These are phyloP conservation scores for Kluyveromyces nonfermentans DNA, from an alignment of 805 yeast genomes.

Conservation along the genomic window DNA sequence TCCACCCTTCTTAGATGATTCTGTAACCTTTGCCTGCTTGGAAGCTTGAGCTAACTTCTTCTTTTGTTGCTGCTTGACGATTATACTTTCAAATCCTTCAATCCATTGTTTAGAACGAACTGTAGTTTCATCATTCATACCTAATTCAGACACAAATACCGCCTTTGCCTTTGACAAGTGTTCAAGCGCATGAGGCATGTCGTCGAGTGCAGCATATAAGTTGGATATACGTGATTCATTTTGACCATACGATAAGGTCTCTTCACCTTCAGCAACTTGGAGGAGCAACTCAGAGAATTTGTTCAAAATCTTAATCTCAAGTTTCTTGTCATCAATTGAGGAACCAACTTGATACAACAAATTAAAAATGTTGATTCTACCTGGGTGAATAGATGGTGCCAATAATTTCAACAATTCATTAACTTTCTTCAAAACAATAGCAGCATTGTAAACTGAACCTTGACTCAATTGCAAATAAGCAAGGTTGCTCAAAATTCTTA, in stretches of 20 bases:
- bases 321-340: conserved; percentile 45
- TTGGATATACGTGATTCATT: conserved; percentile 64
- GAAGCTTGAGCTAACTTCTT: conserved; percentile 22
- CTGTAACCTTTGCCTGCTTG: conserved; percentile 17
- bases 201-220: conserved; percentile 41
- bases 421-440: conserved; percentile 53
- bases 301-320: conserved; percentile 46
- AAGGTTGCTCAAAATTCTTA: conserved; percentile 62
- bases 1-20: conserved; percentile 13
- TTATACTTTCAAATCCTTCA: conserved; percentile 40
- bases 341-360: conserved; percentile 45
- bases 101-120: conserved; percentile 60
- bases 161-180: conserved; percentile 47
- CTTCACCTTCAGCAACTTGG: conserved; percentile 42
- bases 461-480: conserved; percentile 61
- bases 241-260: conserved; percentile 51
- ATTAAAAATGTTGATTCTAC: conserved; percentile 47
- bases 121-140: conserved; percentile 59
- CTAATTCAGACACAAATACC: conserved; percentile 48
- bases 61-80: conserved; percentile 21
- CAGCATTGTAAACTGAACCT: conserved; percentile 49
- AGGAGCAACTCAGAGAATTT: conserved; percentile 44
- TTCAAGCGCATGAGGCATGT: conserved; percentile 46
- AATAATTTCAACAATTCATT: conserved; percentile 47
- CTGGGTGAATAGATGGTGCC: conserved; percentile 55